Evolutionary conservation across 441 rosid genomes (phyloP).

Genomic region (Daphne laureola): DNA sequence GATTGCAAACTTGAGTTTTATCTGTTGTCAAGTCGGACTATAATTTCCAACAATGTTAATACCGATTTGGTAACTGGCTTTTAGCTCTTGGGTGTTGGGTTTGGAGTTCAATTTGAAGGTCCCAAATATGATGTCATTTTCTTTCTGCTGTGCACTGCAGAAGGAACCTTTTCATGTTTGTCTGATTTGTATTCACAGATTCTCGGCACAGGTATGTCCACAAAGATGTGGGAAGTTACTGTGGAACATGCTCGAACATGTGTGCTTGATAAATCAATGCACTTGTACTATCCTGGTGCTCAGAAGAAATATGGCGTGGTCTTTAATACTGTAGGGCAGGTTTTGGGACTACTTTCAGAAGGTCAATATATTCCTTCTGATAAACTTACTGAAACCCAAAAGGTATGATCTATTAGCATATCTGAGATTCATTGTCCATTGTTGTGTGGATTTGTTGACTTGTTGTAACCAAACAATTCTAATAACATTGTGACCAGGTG

Average conservation of each 20-base stretch:
- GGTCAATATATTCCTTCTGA: constrained; percentile 51
- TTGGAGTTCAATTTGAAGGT: no score
- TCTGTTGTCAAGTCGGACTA: constrained; percentile 8
- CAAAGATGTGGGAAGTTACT: constrained; percentile 97
- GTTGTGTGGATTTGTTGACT: constrained; percentile 7
- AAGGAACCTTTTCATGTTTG: not conserved
- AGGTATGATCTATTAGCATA: constrained; percentile 37
- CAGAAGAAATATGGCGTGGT: constrained; percentile 69
- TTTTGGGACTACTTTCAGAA: constrained; percentile 62
- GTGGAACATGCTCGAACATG: constrained; percentile 87
- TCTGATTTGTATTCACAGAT: constrained; percentile 36
- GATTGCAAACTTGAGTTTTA: not conserved
- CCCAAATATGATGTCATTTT: not conserved
- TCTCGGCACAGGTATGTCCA: constrained; percentile 97
- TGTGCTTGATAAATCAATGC: constrained; percentile 56
- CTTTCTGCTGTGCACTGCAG: not conserved
- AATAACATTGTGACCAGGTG: constrained; percentile 32
- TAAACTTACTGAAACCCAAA: constrained; percentile 70
- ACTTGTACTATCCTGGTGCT: constrained; percentile 48
- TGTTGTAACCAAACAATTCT: constrained; percentile 14
- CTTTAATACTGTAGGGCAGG: constrained; percentile 86
- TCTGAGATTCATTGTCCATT: not conserved
- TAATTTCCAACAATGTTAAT: not conserved
- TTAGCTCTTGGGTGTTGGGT: no score
- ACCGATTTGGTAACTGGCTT: constrained; percentile 5